Conservation (phyloP, 192 early-diverging fungal genomes). For the Tieghemiomyces parasiticus region DNA sequence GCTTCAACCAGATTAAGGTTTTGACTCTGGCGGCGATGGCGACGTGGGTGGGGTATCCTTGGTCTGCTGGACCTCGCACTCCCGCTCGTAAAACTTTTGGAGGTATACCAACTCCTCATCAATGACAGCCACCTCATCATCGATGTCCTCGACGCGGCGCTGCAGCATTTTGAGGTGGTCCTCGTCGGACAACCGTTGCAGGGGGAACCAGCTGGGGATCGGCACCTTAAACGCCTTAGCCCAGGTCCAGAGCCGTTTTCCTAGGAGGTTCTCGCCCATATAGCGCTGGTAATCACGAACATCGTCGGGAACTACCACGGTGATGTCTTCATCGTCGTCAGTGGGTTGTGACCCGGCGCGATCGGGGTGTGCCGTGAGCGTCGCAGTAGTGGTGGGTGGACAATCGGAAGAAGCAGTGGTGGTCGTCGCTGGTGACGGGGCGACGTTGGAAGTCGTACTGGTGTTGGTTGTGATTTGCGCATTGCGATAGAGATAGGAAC, state of each 20-base stretch:
- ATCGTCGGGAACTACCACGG: neutral
- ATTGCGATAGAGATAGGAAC: neutral
- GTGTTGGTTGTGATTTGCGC: neutral
- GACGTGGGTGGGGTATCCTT: too few species aligned
- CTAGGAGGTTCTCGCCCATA: neutral
- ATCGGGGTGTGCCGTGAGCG: too few species aligned
- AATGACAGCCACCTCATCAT: neutral
- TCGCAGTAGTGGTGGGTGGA: too few species aligned
- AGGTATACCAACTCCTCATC: neutral
- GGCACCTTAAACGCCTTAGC: too few species aligned
- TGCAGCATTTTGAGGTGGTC: neutral
- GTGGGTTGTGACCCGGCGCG: too few species aligned
- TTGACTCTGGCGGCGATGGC: too few species aligned
- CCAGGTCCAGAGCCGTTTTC: too few species aligned
- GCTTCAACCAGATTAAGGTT: too few species aligned
- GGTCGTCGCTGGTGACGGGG: neutral
- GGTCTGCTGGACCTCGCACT: too few species aligned
- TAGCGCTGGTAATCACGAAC: neutral
- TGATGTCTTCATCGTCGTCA: too few species aligned
- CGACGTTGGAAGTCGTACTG: neutral
- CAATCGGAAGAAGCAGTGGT: neutral
- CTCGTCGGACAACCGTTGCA: neutral
- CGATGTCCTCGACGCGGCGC: neutral
- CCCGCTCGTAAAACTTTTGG: neutral
- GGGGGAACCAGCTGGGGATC: neutral